Percentiles rank a stretch among this genome's conserved stretches.
These are phyloP conservation scores for Mycena pura DNA, from an alignment of 768 basidiomycete genomes.

Conservation along the genomic window DNA sequence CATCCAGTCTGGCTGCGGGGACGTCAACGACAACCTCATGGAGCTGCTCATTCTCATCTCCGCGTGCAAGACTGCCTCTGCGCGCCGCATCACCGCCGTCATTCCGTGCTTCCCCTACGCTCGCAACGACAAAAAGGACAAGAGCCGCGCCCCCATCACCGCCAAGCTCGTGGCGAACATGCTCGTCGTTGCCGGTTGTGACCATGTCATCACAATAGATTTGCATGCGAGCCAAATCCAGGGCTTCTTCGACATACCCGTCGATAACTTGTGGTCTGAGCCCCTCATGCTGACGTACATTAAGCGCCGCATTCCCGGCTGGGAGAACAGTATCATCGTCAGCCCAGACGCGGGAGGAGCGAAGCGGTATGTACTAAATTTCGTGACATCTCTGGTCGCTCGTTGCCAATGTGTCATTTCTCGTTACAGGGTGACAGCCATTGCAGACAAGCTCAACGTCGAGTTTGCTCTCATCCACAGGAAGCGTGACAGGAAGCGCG, in stretches of 20 bases:
- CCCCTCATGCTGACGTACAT: constrained; percentile 95
- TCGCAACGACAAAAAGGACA: constrained; percentile 98
- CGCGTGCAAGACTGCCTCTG: constrained; percentile 96
- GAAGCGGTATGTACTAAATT: constrained; percentile 76
- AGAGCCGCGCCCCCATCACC: constrained; percentile 93
- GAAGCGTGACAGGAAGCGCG: constrained; percentile 75
- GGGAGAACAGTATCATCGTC: constrained; percentile 89
- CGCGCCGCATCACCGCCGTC: constrained; percentile 94
- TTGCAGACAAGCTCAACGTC: constrained; percentile 93
- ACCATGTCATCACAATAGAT: constrained; percentile 99
- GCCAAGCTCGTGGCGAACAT: constrained; percentile 99
- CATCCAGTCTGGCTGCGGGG: constrained; percentile 88
- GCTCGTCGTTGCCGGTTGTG: constrained; percentile 95
- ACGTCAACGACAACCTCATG: constrained; percentile 97
- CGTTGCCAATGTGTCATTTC: constrained; percentile 18
- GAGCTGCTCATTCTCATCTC: constrained; percentile 99
- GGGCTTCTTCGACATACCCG: constrained; percentile 98
- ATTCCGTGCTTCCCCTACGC: constrained; percentile 98
- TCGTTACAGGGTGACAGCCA: constrained; percentile 79
- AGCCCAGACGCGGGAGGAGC: constrained; percentile 98
- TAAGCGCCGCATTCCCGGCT: constrained; percentile 83
- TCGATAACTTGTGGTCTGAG: constrained; percentile 97
- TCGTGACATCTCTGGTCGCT: constrained; percentile 4
- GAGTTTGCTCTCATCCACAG: constrained; percentile 97
- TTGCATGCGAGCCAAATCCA: constrained; percentile 97